Base-by-base conservation (phyloP, 2,329 filamentous ascomycete genomes). In the Pseudopithomyces chartarum region DNA sequence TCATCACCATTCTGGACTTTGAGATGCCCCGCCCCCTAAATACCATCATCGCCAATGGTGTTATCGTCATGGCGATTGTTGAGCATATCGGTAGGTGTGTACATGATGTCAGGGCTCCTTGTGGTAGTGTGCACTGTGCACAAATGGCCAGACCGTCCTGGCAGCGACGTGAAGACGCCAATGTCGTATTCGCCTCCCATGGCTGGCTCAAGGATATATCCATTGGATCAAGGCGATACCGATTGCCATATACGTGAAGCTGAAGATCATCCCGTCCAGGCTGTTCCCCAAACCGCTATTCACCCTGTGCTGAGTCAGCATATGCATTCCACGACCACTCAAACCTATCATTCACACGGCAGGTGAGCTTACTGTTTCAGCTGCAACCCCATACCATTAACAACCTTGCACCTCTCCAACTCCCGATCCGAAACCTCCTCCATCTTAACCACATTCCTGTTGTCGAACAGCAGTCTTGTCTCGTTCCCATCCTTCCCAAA, bases 361-460 rank as follows among this genome's bases (percentile, higher is more conserved):
- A 50, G 42, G 26, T 32, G 49, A 20, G 68, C 72, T 67, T 63
- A 75, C 71, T 72, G 67, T 39, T 69, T 63, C 20, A 71, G 20
- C 29, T 69, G 65, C 47, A 71, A 33, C 2, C 69, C 68, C 64
- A 73, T 63, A 10, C 55, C 60, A n/a, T 55, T 47, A 33, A 75
- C 64, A 40, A 65, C 47, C 4, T 57, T 48, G 48, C 73, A 76
- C 39, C 61, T 56, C 1, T 60, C 33, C 62, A 59, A 55, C 54
- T 74, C 64, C 8, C 58, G 40, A 10, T 62, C 40, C 6, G 59
- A 43, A 7, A 75, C 64, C 7, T 60, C 45, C 50, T 73, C 67
- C 71, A 75, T 76, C 12, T 23, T 34, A 2, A 74, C 73, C 15
- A 59, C 46, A 38, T 74, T 66, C 0, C 63, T 50, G 33, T 74